Evolutionary conservation across 768 basidiomycete species (phyloP).

Genomic region (Suillus ampliporus): DNA sequence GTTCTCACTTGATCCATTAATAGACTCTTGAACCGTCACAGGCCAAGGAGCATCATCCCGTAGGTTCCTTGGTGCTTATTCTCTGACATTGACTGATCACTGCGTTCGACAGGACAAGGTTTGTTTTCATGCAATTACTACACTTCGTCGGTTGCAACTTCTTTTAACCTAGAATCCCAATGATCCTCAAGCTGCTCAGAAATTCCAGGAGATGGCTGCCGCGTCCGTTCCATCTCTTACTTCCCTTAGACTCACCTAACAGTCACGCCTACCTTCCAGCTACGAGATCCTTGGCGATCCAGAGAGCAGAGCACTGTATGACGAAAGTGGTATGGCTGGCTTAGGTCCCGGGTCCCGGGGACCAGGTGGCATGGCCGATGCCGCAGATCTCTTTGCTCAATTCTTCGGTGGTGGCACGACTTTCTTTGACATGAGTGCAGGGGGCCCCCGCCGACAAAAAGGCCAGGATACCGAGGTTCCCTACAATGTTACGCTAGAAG

Average conservation of each 20-base stretch:
- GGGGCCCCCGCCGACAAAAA: slow-evolving; percentile 54
- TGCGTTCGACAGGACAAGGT: slow-evolving; percentile 67
- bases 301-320: slow-evolving; percentile 72
- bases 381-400: slow-evolving; percentile 75
- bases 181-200: slow-evolving; percentile 80
- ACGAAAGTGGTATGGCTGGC: slow-evolving; percentile 74
- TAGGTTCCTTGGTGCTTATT: slow-evolving; percentile 40
- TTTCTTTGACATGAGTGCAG: slow-evolving; percentile 71
- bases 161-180: slow-evolving; percentile 72
- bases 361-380: slow-evolving; percentile 50
- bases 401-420: slow-evolving; percentile 67
- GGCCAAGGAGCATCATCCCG: slow-evolving; percentile 90
- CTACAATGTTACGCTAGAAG: slow-evolving; percentile 88
- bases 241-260: slow-evolving; percentile 14
- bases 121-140: slow-evolving; percentile 17
- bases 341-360: slow-evolving; percentile 55
- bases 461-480: slow-evolving; percentile 78
- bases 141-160: background rate
- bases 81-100: slow-evolving; percentile 9
- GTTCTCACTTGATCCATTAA: slow-evolving; percentile 19
- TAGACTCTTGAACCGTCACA: slow-evolving; percentile 38
- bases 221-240: slow-evolving; percentile 60
- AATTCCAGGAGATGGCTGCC: slow-evolving; percentile 88
- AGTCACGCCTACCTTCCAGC: slow-evolving; percentile 41
- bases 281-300: slow-evolving; percentile 85